Percentiles rank a stretch among this genome's conserved stretches.
Conservation (phyloP, 2,329 filamentous ascomycete genomes). For the Botrytis fabae region DNA sequence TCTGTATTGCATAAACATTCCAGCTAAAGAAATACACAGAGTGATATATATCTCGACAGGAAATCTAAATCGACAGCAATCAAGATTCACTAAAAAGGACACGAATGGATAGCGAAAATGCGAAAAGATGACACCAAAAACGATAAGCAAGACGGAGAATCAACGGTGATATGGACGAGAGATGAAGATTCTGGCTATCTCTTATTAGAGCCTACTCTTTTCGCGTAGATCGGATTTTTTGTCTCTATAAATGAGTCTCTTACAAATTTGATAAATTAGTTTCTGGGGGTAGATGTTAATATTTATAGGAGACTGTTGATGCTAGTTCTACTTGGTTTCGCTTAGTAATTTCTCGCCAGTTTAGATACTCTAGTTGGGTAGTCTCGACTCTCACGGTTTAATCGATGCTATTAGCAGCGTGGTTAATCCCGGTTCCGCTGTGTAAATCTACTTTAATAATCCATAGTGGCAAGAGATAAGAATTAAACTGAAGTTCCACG, state of each 20-base stretch:
- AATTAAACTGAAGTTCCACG: neutral
- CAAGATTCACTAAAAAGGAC: too few species aligned
- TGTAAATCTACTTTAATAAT: neutral
- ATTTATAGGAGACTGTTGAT: neutral
- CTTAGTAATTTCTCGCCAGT: neutral
- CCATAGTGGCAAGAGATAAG: neutral
- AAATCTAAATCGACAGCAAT: too few species aligned
- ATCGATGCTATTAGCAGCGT: neutral
- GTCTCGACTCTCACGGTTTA: neutral
- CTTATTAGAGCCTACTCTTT: accelerated
- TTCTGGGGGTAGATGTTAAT: accelerated
- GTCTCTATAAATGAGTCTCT: accelerated
- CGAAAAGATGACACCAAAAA: neutral
- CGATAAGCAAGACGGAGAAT: too few species aligned
- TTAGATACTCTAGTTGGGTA: neutral
- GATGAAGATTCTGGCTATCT: neutral
- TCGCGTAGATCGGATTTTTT: neutral
- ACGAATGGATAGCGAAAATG: neutral
- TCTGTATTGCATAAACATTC: too few species aligned
- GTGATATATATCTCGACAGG: too few species aligned
- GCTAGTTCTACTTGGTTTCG: neutral
- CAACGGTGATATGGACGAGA: too few species aligned
- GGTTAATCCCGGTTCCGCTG: neutral
- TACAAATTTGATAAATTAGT: neutral
- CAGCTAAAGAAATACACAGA: too few species aligned